Evolutionary conservation across 345 rosid genomes (phyloP).

Genomic region (Brassica incana): DNA sequence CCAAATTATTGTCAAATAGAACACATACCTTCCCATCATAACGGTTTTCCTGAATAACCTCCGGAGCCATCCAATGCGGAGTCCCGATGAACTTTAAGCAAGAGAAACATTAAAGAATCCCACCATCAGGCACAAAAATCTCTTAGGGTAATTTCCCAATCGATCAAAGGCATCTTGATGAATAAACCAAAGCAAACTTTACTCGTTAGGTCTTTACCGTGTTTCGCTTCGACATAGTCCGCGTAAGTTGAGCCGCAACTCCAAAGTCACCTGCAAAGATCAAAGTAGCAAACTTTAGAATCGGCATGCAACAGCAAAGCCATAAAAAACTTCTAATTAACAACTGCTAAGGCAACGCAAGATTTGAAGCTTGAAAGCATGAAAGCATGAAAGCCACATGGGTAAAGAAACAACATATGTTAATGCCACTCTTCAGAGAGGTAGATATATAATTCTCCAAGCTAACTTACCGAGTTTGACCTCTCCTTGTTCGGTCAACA

Average conservation of each 20-base stretch:
- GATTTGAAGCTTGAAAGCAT: slow-evolving; percentile 9
- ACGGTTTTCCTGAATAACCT: slow-evolving; percentile 98
- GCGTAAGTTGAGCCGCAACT: slow-evolving; percentile 97
- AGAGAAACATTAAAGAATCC: slow-evolving; percentile 11
- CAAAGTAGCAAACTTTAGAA: slow-evolving; percentile 25
- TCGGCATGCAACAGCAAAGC: slow-evolving; percentile 15
- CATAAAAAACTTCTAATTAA: not conserved
- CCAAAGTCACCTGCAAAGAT: slow-evolving; percentile 91
- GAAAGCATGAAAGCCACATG: not conserved
- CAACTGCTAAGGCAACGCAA: not conserved
- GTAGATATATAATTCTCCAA: not conserved
- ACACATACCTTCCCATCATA: slow-evolving; percentile 94
- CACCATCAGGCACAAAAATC: slow-evolving; percentile 21
- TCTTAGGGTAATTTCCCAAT: not conserved
- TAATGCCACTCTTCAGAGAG: slow-evolving; percentile 4
- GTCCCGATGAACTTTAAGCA: slow-evolving; percentile 90
- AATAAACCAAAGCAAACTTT: slow-evolving; percentile 25
- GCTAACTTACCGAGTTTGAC: slow-evolving; percentile 91
- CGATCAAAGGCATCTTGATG: slow-evolving; percentile 8
- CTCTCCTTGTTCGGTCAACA: slow-evolving; percentile 98
- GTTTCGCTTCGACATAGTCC: slow-evolving; percentile 99
- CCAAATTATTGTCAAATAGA: slow-evolving; percentile 4
- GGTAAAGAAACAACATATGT: slow-evolving; percentile 15
- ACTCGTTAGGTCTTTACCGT: slow-evolving; percentile 52
- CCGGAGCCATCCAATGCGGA: slow-evolving; percentile 99